Conservation (phyloP, 2,329 filamentous ascomycete genomes). For the Trichoderma sp. region DNA sequence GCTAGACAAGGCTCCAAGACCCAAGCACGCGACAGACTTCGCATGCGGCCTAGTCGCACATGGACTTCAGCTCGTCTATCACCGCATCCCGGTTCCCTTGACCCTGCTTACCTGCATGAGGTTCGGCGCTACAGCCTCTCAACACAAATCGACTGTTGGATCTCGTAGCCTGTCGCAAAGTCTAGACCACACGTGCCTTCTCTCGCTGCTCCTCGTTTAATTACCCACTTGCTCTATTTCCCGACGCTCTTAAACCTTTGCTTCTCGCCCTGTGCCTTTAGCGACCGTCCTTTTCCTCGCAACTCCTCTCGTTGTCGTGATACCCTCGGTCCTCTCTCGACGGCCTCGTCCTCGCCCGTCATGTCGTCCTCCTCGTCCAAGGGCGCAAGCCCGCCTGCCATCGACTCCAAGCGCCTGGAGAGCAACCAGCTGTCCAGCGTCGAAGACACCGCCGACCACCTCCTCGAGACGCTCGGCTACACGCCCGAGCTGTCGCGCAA, state of each 20-base stretch:
- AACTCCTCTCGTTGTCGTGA: not conserved
- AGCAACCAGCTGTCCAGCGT: conserved; percentile 32
- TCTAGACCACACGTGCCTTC: conserved; percentile 9
- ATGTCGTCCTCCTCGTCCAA: conserved; percentile 28
- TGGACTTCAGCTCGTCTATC: conserved; percentile 13
- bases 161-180: conserved; percentile 2
- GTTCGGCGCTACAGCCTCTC: conserved; percentile 14
- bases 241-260: not conserved
- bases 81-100: conserved; percentile 15
- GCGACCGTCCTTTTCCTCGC: not conserved
- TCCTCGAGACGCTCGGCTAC: conserved; percentile 66
- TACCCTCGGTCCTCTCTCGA: not conserved
- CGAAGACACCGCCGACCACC: conserved; percentile 57
- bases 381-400: conserved; percentile 30
- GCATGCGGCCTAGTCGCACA: conserved; percentile 20
- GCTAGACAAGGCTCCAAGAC: not conserved
- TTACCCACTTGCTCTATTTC: not conserved
- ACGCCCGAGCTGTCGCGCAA: conserved; percentile 65
- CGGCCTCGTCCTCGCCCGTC: not conserved
- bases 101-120: conserved; percentile 24
- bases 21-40: conserved; percentile 15
- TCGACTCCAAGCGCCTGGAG: conserved; percentile 34
- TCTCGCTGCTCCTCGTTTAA: not conserved
- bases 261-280: not conserved
- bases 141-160: conserved; percentile 15